Base-by-base conservation (phyloP, 495 filamentous ascomycete genomes). In the Penicillium argentinense region DNA sequence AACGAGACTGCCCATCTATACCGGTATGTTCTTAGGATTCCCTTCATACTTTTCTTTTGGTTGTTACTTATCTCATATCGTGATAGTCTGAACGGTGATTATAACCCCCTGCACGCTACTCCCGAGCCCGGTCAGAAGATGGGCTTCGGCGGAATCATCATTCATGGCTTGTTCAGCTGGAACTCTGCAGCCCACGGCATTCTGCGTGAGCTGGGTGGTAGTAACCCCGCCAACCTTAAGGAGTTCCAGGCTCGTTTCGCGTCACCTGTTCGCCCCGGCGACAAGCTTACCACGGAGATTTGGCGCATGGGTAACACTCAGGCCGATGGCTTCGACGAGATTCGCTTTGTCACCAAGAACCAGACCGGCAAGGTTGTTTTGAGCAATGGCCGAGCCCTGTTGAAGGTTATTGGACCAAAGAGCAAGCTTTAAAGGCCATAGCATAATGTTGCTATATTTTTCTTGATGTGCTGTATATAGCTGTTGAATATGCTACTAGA, bases 221-320 rank as follows among this genome's bases (percentile, higher is more conserved):
- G 85, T 60, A 76, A 96, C 62, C 83, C 89, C 1, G 76, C 74
- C 28, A 92, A 91, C 50, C 73, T 96, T 42, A 85, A 79, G 64
- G 86, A 89, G 65, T 95, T 89, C 72, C 87, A 93, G 73, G 89
- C 90, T 16, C 74, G 90, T 5, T 96, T 95, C 64, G 89, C 89
- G 7, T 83, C 79, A 33, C 89, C 91, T 3, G 91, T 95, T 6
- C 81, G 79, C 55, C 86, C 88, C 0, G 88, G 87, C 4, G 74
- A 76, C 47, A 75, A 67, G 58, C 66, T 78, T 4, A 68, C 62
- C 13, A 76, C 72, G 1, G 69, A 76, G 54, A 71, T 75, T 17
- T 79, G 75, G 75, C 60, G 68, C 9, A 74, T 58, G 42, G 75
- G 90, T 1, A 69, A 84, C 58, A 63, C 69, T 45, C 52, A 60